phyloP scores from a whole-genome alignment of 768 basidiomycete genomes.

The Phallus indusiatus region DNA sequence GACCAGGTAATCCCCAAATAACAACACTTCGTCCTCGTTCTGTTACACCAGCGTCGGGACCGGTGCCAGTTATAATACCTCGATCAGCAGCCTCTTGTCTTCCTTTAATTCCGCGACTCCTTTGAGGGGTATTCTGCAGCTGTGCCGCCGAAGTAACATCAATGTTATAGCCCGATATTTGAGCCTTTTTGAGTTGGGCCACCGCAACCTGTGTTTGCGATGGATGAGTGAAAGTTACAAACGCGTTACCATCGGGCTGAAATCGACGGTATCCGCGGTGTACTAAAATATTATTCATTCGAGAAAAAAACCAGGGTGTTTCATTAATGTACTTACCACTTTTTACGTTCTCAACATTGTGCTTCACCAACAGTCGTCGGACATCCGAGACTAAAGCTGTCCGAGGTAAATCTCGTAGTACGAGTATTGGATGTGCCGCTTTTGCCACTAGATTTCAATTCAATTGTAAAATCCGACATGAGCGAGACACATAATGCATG shows the following conservation, averaged over 20 bases:
- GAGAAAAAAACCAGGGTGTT: not conserved
- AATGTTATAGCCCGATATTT: conserved; percentile 34
- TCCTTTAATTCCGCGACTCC: conserved; percentile 32
- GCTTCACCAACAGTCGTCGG: conserved; percentile 26
- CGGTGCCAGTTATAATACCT: conserved; percentile 30
- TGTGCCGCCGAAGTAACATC: not conserved
- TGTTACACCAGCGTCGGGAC: conserved; percentile 41
- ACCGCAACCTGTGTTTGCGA: conserved; percentile 29
- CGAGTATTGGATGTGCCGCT: not conserved
- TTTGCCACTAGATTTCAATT: not conserved
- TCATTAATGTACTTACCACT: conserved; percentile 15
- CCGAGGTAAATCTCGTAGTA: conserved; percentile 37
- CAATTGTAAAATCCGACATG: too few relatives aligned
- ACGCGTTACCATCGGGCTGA: conserved; percentile 47
- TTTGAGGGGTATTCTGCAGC: conserved; percentile 6
- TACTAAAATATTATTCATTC: conserved; percentile 27
- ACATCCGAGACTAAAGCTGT: conserved; percentile 50
- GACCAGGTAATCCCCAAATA: conserved; percentile 53
- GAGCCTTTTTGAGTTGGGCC: conserved; percentile 31
- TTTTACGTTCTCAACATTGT: conserved; percentile 19
- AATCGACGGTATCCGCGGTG: conserved; percentile 52
- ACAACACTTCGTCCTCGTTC: conserved; percentile 46
- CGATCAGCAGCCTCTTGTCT: conserved; percentile 29
- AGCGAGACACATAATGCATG: too few relatives aligned
- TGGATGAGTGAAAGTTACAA: conserved; percentile 43